Evolutionary conservation across 768 basidiomycete species (phyloP).

Genomic region (Scleroderma bovista): DNA sequence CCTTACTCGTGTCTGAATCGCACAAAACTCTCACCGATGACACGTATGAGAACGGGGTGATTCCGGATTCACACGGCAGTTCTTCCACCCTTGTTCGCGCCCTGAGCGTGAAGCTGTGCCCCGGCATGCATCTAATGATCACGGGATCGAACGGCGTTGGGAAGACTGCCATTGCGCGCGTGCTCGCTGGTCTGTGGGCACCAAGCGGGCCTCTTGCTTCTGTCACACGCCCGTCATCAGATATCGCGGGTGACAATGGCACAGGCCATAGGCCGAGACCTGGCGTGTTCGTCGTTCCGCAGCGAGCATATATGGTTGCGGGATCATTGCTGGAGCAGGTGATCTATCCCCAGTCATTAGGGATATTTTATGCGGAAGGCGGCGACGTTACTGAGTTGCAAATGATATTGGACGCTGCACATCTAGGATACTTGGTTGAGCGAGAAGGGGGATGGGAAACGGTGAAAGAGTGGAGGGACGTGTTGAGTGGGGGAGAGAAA

Average conservation of each 20-base stretch:
- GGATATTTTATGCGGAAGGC: conserved; percentile 68
- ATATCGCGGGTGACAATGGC: conserved; percentile 31
- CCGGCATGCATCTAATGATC: conserved; percentile 88
- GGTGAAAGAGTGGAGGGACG: conserved; percentile 94
- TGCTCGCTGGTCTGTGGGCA: conserved; percentile 88
- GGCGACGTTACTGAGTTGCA: conserved; percentile 62
- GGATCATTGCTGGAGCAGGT: conserved; percentile 90
- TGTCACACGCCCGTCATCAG: conserved; percentile 26
- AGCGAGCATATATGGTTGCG: conserved; percentile 86
- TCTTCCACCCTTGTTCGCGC: conserved; percentile 55
- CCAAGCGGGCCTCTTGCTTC: conserved; percentile 36
- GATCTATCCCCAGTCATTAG: conserved; percentile 70
- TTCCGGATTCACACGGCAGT: neutral
- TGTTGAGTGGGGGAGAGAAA: conserved; percentile 94
- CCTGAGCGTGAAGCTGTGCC: conserved; percentile 54
- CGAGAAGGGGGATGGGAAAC: conserved; percentile 89
- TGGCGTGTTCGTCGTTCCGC: conserved; percentile 83
- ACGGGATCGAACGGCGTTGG: conserved; percentile 92
- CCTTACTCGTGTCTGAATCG: neutral
- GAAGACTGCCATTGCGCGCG: conserved; percentile 84
- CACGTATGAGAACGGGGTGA: neutral
- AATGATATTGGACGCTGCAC: conserved; percentile 73
- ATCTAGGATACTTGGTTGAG: conserved; percentile 77
- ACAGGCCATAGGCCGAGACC: conserved; percentile 22
- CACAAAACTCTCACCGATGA: conserved; percentile 3